These are phyloP conservation scores for Lactuca sativa DNA, from an alignment of 129 eudicot species.

Conservation along the genomic window DNA sequence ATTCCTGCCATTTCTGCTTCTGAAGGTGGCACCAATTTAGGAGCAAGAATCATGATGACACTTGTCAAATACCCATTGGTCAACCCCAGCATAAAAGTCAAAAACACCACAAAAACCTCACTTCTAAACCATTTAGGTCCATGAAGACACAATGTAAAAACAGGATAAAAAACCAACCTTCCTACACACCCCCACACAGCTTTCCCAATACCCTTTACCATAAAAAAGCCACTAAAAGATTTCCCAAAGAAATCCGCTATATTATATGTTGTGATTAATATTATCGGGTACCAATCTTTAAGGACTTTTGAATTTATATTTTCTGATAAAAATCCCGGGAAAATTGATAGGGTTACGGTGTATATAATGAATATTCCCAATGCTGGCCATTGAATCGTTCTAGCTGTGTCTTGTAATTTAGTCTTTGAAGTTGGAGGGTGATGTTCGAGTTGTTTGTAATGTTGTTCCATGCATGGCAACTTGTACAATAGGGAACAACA, in stretches of 20 bases:
- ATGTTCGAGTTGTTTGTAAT: constrained; percentile 41
- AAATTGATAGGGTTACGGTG: constrained; percentile 64
- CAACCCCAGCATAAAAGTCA: constrained; percentile 62
- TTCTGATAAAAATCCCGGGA: constrained; percentile 76
- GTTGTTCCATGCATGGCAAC: constrained; percentile 58
- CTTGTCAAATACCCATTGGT: constrained; percentile 77
- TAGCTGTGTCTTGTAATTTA: constrained; percentile 43
- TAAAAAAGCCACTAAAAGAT: constrained; percentile 45
- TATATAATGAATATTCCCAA: constrained; percentile 55
- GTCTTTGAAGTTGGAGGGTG: constrained; percentile 36
- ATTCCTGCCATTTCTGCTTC: constrained; percentile 69
- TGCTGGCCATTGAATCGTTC: constrained; percentile 55
- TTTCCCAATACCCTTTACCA: constrained; percentile 34
- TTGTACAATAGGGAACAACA: constrained; percentile 54
- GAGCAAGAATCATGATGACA: constrained; percentile 69
- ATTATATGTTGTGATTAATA: constrained; percentile 60
- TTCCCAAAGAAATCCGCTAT: constrained; percentile 63
- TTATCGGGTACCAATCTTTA: constrained; percentile 78
- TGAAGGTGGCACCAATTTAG: constrained; percentile 52
- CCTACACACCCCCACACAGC: constrained; percentile 62
- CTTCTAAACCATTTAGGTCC: constrained; percentile 69
- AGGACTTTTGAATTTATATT: constrained; percentile 46
- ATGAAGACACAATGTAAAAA: constrained; percentile 56
- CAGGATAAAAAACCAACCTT: constrained; percentile 62
- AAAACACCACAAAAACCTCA: constrained; percentile 48